Conservation (phyloP, 163 green algal species). For the Prototheca stagnorum region DNA sequence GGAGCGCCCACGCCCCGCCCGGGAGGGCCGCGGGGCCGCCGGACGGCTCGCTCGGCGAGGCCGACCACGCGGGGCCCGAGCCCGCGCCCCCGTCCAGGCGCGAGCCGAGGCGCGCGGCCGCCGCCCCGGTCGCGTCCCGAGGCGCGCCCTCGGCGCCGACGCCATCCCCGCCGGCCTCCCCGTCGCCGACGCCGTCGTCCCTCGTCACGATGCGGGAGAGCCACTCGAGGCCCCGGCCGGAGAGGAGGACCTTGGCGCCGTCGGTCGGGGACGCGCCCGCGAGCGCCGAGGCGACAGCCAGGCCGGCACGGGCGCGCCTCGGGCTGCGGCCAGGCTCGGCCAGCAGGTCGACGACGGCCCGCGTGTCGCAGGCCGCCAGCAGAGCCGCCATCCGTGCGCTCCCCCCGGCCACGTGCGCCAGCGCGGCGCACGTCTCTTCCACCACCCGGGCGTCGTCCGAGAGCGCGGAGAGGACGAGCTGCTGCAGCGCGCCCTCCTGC, state of each 20-base stretch:
- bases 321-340: neutral
- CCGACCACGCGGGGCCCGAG: too few relatives aligned
- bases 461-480: constrained; percentile 71
- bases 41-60: too few relatives aligned
- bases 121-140: too few relatives aligned
- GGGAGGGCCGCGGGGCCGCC: too few relatives aligned
- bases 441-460: constrained; percentile 55
- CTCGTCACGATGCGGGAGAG: neutral
- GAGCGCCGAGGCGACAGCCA: constrained; percentile 50
- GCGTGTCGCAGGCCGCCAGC: constrained; percentile 12
- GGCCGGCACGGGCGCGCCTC: constrained; percentile 36
- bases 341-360: constrained; percentile 12
- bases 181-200: neutral
- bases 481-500: constrained; percentile 56
- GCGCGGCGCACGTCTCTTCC: constrained; percentile 33
- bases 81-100: too few relatives aligned
- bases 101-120: too few relatives aligned
- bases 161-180: neutral
- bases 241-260: too few relatives aligned
- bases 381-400: constrained; percentile 15
- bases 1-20: constrained; percentile 15
- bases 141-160: too few relatives aligned
- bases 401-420: constrained; percentile 17
- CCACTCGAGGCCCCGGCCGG: too few relatives aligned
- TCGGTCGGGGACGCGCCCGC: constrained; percentile 31